Percentiles rank a stretch among this genome's conserved stretches.
These are phyloP conservation scores for Penicillium sp. DNA, from an alignment of 2,329 filamentous ascomycete genomes.

Conservation along the genomic window DNA sequence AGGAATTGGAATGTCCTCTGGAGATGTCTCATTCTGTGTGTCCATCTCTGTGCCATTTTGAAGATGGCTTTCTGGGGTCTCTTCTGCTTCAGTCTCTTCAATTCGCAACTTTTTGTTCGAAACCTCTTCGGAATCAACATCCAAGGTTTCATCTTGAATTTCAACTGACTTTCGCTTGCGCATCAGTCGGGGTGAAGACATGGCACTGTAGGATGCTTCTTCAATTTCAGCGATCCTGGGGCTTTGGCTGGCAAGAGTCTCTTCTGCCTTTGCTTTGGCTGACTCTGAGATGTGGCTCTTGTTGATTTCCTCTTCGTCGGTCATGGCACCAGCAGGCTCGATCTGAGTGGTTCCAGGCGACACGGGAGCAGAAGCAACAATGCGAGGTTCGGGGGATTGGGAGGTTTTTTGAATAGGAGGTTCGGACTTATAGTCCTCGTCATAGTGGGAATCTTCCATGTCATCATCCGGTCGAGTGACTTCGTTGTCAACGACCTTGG, in stretches of 20 bases:
- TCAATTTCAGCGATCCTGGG: not conserved
- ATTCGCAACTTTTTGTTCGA: constrained; percentile 33
- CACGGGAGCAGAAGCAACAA: constrained; percentile 14
- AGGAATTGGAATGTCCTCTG: constrained; percentile 9
- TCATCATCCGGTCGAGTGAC: constrained; percentile 13
- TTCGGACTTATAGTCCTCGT: constrained; percentile 13
- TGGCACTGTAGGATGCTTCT: not conserved
- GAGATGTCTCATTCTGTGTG: constrained; percentile 21
- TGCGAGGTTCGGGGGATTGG: constrained; percentile 12
- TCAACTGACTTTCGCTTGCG: constrained; percentile 31
- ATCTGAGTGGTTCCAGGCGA: constrained; percentile 12
- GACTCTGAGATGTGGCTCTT: not conserved
- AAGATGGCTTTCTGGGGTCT: constrained; percentile 21
- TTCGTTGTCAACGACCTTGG: constrained; percentile 11
- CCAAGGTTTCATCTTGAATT: constrained; percentile 18
- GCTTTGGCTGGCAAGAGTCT: not conserved
- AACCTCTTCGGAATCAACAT: constrained; percentile 15
- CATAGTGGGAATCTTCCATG: constrained; percentile 4
- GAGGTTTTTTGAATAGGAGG: constrained; percentile 16
- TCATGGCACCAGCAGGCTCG: constrained; percentile 1
- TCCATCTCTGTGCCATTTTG: constrained; percentile 24
- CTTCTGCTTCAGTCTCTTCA: constrained; percentile 30
- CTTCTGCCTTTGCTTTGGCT: constrained; percentile 1
- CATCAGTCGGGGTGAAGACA: constrained; percentile 16
- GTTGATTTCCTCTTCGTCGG: not conserved